Percentiles rank a stretch among this genome's conserved stretches.
These are phyloP conservation scores for Echinosophora koreensis DNA, from an alignment of 306 rosid genomes.

Conservation along the genomic window DNA sequence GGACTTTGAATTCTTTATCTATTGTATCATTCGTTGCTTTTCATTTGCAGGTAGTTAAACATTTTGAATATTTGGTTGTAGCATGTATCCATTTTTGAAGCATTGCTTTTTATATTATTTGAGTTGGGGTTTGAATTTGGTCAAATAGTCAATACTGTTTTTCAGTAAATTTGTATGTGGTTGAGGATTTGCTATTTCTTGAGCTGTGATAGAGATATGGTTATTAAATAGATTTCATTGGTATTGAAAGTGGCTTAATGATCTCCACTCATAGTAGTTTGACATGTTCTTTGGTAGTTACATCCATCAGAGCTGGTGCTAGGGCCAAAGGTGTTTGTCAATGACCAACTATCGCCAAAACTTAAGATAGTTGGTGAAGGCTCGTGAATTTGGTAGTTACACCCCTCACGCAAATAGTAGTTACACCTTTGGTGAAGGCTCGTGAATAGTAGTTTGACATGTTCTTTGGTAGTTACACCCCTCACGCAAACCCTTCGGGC, in stretches of 20 bases:
- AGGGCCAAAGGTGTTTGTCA: too few relatives aligned
- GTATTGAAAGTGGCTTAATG: background rate
- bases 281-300: too few relatives aligned
- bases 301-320: too few relatives aligned
- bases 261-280: too few relatives aligned
- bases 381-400: too few relatives aligned
- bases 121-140: slow-evolving; percentile 28
- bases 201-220: slow-evolving; percentile 12
- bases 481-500: too few relatives aligned
- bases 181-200: slow-evolving; percentile 22
- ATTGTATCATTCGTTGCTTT: slow-evolving; percentile 56
- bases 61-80: slow-evolving; percentile 30
- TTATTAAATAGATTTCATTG: slow-evolving; percentile 25
- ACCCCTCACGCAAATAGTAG: too few relatives aligned
- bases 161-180: slow-evolving; percentile 24
- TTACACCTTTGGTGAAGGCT: too few relatives aligned
- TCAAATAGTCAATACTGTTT: background rate
- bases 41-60: slow-evolving; percentile 59
- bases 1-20: slow-evolving; percentile 58
- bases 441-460: too few relatives aligned
- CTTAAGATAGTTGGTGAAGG: too few relatives aligned
- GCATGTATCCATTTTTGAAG: slow-evolving; percentile 6
- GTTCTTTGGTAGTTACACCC: too few relatives aligned
- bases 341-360: too few relatives aligned
- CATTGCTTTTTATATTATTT: background rate